A percentile compares a stretch with the other conserved stretches of the same genome.
phyloP scores from a whole-genome alignment of 495 filamentous ascomycete genomes.

The Zalerion maritima region DNA sequence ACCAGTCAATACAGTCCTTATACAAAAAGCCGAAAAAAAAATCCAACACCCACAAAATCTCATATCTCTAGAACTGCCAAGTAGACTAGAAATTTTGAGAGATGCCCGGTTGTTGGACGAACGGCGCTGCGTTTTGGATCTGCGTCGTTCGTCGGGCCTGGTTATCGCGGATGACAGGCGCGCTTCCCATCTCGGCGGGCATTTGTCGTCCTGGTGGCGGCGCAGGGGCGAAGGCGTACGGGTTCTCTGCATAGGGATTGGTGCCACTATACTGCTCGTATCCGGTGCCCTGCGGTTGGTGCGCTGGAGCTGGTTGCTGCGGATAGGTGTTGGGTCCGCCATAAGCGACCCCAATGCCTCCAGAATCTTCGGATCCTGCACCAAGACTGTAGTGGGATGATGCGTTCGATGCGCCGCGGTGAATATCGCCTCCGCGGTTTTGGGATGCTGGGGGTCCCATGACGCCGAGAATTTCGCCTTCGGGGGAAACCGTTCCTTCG shows the following conservation, averaged over 20 bases:
- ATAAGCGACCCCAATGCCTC: constrained; percentile 31
- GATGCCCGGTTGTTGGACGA: constrained; percentile 85
- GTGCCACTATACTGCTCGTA: constrained; percentile 38
- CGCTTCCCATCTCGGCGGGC: constrained; percentile 26
- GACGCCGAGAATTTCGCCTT: constrained; percentile 56
- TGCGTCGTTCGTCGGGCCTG: constrained; percentile 80
- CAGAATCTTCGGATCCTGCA: constrained; percentile 69
- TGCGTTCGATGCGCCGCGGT: constrained; percentile 86
- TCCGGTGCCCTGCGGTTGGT: too few relatives aligned
- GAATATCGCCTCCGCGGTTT: constrained; percentile 61
- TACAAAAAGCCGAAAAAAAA: too few relatives aligned
- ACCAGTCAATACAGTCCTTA: too few relatives aligned
- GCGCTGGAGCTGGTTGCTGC: too few relatives aligned
- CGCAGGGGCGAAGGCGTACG: too few relatives aligned
- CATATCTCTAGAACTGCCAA: too few relatives aligned
- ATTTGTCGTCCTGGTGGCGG: constrained; percentile 15
- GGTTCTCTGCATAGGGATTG: constrained; percentile 28
- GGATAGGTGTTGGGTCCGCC: constrained; percentile 30
- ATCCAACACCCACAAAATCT: too few relatives aligned
- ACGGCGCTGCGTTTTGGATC: constrained; percentile 77
- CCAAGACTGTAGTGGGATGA: constrained; percentile 87
- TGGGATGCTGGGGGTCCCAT: constrained; percentile 52
- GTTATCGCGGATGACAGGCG: constrained; percentile 89
- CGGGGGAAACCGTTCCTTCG: constrained; percentile 43
- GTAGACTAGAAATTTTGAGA: constrained; percentile 83